Evolutionary conservation across 1,284 basidiomycete species (phyloP), one percentile per base, ranked within the genome.

Genomic region (Cronartium ribicola): DNA sequence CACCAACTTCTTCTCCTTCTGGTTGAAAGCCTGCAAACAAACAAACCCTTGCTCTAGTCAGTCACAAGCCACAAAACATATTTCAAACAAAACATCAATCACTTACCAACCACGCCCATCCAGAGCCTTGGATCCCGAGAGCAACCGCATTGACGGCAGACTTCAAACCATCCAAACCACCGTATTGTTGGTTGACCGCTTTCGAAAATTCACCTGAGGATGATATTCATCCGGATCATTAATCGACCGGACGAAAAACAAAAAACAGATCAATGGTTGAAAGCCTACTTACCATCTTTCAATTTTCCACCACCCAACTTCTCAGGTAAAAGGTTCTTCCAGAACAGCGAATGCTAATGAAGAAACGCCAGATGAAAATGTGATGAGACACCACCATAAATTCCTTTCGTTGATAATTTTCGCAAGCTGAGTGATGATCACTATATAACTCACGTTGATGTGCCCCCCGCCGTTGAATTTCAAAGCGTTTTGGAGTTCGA

Each of bases 101-200:
- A 29, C 29, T 40, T 72, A 72, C 70, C 48, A 98, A 86, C 95
- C 95, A 98, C 66, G 93, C 94, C 96, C 95, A 98, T 22, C 95
- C 96, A 77, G 91, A 94, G 62, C 95, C 96, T 84, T 99, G 95
- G 78, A 99, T 90, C 70, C 86, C 92, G 61, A 90, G 91, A n/a
- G 95, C 94, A 77, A 86, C 87, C 39, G 92, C 82, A 83, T 94
- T 97, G 82, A 98, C 87, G 77, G 86, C 86, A 76, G 90, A 89
- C 81, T 87, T 88, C 82, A 90, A 84, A 77, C 83, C 84, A 0
- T 94, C 90, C 77, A 97, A 83, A 13, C 88, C 88, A 69, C 93
- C 94, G 82, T 94, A 98, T 79, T 90, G 88, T 74, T 86, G 85
- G 78, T 90, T 85, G 81, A 98, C 88, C 64, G 91, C 90, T 67